Evolutionary conservation across 1,284 basidiomycete species (phyloP).

Genomic region (Xanthoconium separans): DNA sequence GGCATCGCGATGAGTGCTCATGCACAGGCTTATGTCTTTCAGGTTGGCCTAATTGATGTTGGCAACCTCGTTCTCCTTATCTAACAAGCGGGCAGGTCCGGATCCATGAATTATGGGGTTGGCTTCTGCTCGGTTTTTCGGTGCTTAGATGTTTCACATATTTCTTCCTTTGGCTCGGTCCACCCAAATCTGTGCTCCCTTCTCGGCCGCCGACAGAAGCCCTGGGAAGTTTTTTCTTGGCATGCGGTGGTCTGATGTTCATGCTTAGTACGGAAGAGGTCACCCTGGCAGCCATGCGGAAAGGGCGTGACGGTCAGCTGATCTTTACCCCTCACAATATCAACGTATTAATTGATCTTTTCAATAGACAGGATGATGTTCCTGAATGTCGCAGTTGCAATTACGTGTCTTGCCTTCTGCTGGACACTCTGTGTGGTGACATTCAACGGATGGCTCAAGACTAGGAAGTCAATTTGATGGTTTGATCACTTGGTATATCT

Average conservation of each 20-base stretch:
- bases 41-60: constrained; percentile 40
- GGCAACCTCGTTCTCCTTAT: neutral
- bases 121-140: constrained; percentile 81
- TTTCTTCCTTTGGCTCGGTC: constrained; percentile 89
- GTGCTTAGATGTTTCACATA: constrained; percentile 85
- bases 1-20: constrained; percentile 97
- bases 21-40: constrained; percentile 86
- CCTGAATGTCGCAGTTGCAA: constrained; percentile 74
- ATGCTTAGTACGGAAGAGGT: constrained; percentile 92
- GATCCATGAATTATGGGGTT: constrained; percentile 91
- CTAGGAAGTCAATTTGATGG: constrained; percentile 36
- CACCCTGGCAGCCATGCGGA: constrained; percentile 88
- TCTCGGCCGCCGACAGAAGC: constrained; percentile 95
- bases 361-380: constrained; percentile 81
- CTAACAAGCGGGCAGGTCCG: constrained; percentile 53
- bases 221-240: constrained; percentile 82
- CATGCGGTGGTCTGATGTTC: constrained; percentile 88
- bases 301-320: constrained; percentile 78
- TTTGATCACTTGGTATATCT: constrained; percentile 37
- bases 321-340: constrained; percentile 10
- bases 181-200: constrained; percentile 75
- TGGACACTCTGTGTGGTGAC: constrained; percentile 74
- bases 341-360: constrained; percentile 63
- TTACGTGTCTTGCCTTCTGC: constrained; percentile 81
- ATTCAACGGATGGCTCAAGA: constrained; percentile 78